Conservation (phyloP, 176 grass and related monocot genomes). For the Urochloa ruziziensis region DNA sequence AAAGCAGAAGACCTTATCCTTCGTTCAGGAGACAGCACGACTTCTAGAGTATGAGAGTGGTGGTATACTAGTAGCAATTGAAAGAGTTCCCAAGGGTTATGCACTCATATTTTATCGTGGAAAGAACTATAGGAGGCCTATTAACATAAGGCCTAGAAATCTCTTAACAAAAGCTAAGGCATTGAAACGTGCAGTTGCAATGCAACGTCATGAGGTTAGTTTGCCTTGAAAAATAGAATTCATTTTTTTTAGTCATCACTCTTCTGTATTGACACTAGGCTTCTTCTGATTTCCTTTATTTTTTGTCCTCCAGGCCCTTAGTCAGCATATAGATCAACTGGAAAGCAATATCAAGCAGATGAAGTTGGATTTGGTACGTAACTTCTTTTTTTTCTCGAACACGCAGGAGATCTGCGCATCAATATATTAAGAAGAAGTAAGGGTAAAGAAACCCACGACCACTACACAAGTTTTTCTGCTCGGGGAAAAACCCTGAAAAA, state of each 20-base stretch:
- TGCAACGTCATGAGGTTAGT: conserved; percentile 97
- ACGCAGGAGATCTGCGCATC: no score
- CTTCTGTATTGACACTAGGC: neutral
- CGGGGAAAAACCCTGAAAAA: no score
- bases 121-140: conserved; percentile 94
- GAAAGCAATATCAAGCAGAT: conserved; percentile 70
- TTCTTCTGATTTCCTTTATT: conserved; percentile 15
- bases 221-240: neutral
- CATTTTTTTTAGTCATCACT: neutral
- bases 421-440: no score
- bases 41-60: conserved; percentile 94
- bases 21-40: conserved; percentile 78
- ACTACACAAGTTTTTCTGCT: no score
- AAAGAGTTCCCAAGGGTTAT: conserved; percentile 82
- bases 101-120: conserved; percentile 94
- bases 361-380: conserved; percentile 85
- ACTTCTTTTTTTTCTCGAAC: no score
- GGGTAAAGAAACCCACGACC: no score
- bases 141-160: conserved; percentile 94
- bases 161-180: conserved; percentile 95
- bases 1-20: conserved; percentile 84
- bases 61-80: conserved; percentile 90
- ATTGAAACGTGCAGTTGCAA: conserved; percentile 86
- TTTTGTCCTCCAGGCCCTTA: conserved; percentile 71
- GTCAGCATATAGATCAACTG: conserved; percentile 83